Base-by-base conservation (phyloP, 768 basidiomycete species). In the Tulasnella sp. region DNA sequence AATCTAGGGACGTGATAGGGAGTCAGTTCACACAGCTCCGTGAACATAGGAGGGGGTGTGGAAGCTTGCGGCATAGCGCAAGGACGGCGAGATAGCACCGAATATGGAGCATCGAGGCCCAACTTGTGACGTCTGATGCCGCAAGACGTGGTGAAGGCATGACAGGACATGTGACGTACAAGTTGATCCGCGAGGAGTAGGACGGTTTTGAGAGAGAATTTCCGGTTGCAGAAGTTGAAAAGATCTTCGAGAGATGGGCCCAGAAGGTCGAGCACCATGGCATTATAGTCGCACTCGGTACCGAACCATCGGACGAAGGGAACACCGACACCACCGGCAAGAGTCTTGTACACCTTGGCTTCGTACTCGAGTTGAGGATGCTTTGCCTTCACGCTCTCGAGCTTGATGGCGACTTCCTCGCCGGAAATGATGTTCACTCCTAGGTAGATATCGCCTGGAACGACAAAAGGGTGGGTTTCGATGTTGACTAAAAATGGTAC, bases 351-450 rank as follows among this genome's bases (percentile, higher is more conserved):
- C 11, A 76, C 75, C 68, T 76, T 76, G 46, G 72, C 70, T 73
- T 99, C 94, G 68, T 99, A 99, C 71, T 99, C 96, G 66, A 99
- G 85, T 73, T 99, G 96, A n/a, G 96, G 96, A 65, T 99, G 96
- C 72, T 99, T 99, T 64, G 96, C 96, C 72, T 99, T 99, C 71
- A 98, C 91, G 1, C 94, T 97, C 73, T 99, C 96, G 65, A 99
- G 88, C 74, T 99, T 99, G 79, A 99, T 99, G 68, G 92, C 96
- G 60, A 98, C 94, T 69, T 98, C 96, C 70, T 99, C 96, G 23
- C 94, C 94, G 15, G 94, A 97, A 69, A 98, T 97, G 75, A 99
- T 97, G 78, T 98, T 99, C 71, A 96, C 94, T 58, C 96, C 96
- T 61, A 98, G 88, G 70, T 98, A 98, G 72, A 99, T 97, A 69